These are phyloP conservation scores for Tremellales sp. DNA, from an alignment of 1,284 basidiomycete species.

Conservation along the genomic window DNA sequence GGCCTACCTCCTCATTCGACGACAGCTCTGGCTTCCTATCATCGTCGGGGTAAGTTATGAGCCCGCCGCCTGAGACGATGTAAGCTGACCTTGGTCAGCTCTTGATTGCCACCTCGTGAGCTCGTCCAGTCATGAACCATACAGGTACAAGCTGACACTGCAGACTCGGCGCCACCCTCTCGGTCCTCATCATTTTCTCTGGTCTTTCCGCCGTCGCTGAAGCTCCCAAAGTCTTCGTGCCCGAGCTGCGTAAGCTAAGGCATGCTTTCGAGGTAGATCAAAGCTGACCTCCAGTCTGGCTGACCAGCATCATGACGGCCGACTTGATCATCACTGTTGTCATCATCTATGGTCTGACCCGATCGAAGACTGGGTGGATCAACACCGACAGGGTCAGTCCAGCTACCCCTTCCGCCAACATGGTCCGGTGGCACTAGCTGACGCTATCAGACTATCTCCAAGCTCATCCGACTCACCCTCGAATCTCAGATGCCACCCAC, in stretches of 20 bases:
- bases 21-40: not conserved
- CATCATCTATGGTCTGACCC: slow-evolving; percentile 21
- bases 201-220: slow-evolving; percentile 9
- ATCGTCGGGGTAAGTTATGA: slow-evolving; percentile 1
- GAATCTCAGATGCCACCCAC: slow-evolving; percentile 28
- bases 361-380: slow-evolving; percentile 26
- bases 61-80: not conserved
- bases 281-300: slow-evolving; percentile 18
- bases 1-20: not conserved
- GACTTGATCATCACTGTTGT: slow-evolving; percentile 26
- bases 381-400: slow-evolving; percentile 23
- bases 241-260: slow-evolving; percentile 3
- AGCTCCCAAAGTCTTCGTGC: slow-evolving; percentile 7
- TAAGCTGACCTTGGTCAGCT: not conserved
- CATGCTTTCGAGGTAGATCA: not conserved
- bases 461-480: slow-evolving; percentile 25
- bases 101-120: slow-evolving; percentile 2
- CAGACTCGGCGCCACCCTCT: slow-evolving; percentile 12
- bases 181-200: slow-evolving; percentile 18
- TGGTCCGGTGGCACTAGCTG: no score
- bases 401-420: not conserved
- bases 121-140: not conserved
- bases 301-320: slow-evolving; percentile 18
- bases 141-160: not conserved
- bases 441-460: slow-evolving; percentile 22